Evolutionary conservation across 2,329 filamentous ascomycete genomes (phyloP).

Genomic region (Xylaria digitata): DNA sequence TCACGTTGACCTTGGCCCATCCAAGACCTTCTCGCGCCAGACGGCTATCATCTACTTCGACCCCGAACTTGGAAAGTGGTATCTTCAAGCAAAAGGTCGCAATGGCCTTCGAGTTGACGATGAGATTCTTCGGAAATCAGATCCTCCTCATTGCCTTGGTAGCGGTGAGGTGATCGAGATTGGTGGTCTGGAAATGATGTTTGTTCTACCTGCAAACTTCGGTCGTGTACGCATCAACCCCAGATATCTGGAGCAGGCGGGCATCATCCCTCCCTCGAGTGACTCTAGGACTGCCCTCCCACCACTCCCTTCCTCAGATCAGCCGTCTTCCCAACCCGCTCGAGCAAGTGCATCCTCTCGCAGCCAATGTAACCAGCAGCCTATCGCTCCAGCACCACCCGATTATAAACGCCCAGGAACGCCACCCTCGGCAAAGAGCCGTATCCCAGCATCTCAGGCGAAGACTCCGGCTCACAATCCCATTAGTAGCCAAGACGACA

Average conservation of each 20-base stretch:
- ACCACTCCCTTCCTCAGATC: conserved; percentile 46
- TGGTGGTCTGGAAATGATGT: conserved; percentile 96
- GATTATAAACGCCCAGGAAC: conserved; percentile 71
- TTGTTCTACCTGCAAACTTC: conserved; percentile 85
- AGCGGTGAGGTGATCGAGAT: conserved; percentile 95
- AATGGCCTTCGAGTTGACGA: conserved; percentile 92
- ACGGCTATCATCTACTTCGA: conserved; percentile 82
- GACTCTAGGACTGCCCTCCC: conserved; percentile 48
- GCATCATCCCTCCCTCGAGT: conserved; percentile 51
- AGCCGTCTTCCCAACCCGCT: conserved; percentile 41
- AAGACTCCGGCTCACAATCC: conserved; percentile 56
- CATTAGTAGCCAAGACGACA: conserved; percentile 61
- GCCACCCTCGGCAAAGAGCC: conserved; percentile 61
- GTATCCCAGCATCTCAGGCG: conserved; percentile 48
- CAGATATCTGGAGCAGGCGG: conserved; percentile 75
- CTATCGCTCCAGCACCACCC: conserved; percentile 69
- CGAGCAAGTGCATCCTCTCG: conserved; percentile 44
- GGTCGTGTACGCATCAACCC: conserved; percentile 74
- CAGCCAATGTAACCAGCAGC: conserved; percentile 54
- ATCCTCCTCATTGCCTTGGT: conserved; percentile 71
- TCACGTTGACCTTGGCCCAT: conserved; percentile 89
- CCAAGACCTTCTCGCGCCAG: conserved; percentile 81
- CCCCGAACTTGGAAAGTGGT: conserved; percentile 77
- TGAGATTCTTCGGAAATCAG: conserved; percentile 72
- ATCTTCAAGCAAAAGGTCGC: conserved; percentile 86